Evolutionary conservation across 2,329 filamentous ascomycete species (phyloP), one percentile per base, ranked within the genome.

Genomic region (Hawksworthiomyces lignivorus): DNA sequence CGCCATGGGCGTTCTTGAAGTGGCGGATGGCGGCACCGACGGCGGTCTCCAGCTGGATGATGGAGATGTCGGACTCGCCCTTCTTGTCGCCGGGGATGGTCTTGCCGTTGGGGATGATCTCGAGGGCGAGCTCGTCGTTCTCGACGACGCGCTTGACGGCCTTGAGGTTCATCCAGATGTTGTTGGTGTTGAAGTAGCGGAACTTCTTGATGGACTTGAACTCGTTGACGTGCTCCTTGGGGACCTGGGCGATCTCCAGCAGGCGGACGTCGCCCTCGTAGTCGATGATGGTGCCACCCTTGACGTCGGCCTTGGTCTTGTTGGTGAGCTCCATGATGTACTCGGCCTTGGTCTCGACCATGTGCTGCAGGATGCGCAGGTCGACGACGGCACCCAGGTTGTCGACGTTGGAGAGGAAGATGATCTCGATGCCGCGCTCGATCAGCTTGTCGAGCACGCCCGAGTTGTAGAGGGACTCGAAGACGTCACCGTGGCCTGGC

Each of bases 121-220:
- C 92, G 86, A 98, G 94, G 70, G 89, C 86, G 41, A 98, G 82
- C 74, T 97, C 90, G 64, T 95, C 87, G 67, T 94, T 88, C 79
- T 97, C 92, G 7, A 98, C 92, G 41, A 98, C 88, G 48, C 92
- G 89, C 84, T 97, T 97, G 70, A 98, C 85, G 54, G 92, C 92
- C 63, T 87, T 82, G 57, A 96, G 77, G 73, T 95, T 95, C 77
- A 98, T 85, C 92, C 92, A 98, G 70, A 98, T 96, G 80, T 98
- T 98, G 85, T 98, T 98, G 69, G 92, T 98, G 81, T 98, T 98
- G 84, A 98, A 98, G 82, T 98, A 98, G 79, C 94, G 96, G 84
- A 98, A 98, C 79, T 98, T 98, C 84, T 98, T 98, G 77, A 98
- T 98, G 36, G 89, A 96, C 82, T 98, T 98, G 87, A 98, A 98